A percentile compares a stretch with the other conserved stretches of the same genome.
phyloP scores from a whole-genome alignment of 352 stramenopile species.

The Saprolegnia parasitica region DNA sequence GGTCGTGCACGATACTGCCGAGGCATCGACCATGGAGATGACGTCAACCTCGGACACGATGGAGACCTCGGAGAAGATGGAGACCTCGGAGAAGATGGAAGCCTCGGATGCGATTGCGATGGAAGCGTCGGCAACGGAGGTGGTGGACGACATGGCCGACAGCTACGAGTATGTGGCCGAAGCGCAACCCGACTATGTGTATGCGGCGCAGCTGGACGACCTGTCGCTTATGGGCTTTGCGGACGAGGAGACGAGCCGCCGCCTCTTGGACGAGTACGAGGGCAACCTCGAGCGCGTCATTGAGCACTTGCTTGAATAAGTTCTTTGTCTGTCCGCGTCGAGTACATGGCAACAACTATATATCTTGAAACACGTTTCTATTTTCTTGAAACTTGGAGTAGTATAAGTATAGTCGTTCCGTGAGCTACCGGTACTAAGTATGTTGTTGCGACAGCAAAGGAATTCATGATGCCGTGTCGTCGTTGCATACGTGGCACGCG shows the following conservation, averaged over 20 bases:
- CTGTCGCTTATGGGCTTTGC: constrained; percentile 70
- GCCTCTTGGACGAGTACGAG: constrained; percentile 51
- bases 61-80: neutral
- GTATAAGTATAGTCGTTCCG: too few species aligned
- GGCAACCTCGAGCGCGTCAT: constrained; percentile 68
- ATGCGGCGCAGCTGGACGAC: constrained; percentile 39
- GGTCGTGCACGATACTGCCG: constrained; percentile 31
- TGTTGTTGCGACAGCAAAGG: too few species aligned
- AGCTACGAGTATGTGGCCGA: constrained; percentile 25
- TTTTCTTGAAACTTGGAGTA: too few species aligned
- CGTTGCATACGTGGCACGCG: too few species aligned
- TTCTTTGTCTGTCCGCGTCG: neutral
- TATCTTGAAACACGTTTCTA: neutral
- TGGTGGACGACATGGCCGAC: neutral
- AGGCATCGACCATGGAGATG: constrained; percentile 11
- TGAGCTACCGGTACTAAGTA: too few species aligned
- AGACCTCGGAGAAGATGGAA: constrained; percentile 6
- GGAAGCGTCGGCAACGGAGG: neutral
- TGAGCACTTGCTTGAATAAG: constrained; percentile 30
- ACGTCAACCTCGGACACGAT: neutral
- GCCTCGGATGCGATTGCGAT: neutral
- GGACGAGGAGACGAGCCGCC: constrained; percentile 48
- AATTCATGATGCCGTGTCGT: too few species aligned
- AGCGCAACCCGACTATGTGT: constrained; percentile 37
- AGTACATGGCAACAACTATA: neutral